These are phyloP conservation scores for Neopestalotiopsis rosae DNA, from an alignment of 2,329 filamentous ascomycete species.

Conservation along the genomic window DNA sequence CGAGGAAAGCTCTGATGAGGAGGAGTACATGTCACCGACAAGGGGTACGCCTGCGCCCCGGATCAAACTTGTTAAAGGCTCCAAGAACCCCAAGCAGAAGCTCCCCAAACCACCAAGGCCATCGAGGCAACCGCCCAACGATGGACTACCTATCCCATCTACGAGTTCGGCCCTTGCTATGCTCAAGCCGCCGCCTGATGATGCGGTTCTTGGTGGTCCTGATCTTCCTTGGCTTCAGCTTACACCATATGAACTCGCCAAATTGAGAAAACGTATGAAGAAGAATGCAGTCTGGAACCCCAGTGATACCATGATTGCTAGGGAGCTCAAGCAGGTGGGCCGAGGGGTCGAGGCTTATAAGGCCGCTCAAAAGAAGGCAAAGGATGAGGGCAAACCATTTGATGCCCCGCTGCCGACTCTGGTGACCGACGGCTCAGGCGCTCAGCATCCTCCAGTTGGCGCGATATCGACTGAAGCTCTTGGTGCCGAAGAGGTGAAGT, in stretches of 20 bases:
- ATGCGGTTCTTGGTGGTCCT: conserved; percentile 61
- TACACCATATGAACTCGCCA: conserved; percentile 68
- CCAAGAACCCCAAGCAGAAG: conserved; percentile 52
- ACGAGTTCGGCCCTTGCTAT: conserved; percentile 45
- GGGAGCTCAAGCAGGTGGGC: conserved; percentile 74
- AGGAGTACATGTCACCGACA: conserved; percentile 47
- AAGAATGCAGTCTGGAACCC: conserved; percentile 88
- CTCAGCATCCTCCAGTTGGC: conserved; percentile 61
- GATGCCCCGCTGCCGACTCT: conserved; percentile 48
- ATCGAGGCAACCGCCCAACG: conserved; percentile 38
- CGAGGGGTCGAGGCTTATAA: conserved; percentile 69
- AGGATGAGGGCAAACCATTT: conserved; percentile 69
- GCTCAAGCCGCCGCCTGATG: conserved; percentile 63
- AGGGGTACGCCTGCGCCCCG: conserved; percentile 45
- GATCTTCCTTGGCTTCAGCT: conserved; percentile 71
- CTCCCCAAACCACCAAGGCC: conserved; percentile 35
- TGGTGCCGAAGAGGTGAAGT: conserved; percentile 64
- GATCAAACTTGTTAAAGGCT: conserved; percentile 55
- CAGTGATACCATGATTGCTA: conserved; percentile 83
- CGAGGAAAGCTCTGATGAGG: conserved; percentile 58
- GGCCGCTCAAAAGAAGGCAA: conserved; percentile 67
- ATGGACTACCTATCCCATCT: conserved; percentile 48
- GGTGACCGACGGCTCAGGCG: conserved; percentile 54
- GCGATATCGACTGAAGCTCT: conserved; percentile 63
- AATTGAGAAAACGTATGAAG: conserved; percentile 85